Evolutionary conservation across 805 yeast genomes (phyloP).

Genomic region (Myxozyma monticola): DNA sequence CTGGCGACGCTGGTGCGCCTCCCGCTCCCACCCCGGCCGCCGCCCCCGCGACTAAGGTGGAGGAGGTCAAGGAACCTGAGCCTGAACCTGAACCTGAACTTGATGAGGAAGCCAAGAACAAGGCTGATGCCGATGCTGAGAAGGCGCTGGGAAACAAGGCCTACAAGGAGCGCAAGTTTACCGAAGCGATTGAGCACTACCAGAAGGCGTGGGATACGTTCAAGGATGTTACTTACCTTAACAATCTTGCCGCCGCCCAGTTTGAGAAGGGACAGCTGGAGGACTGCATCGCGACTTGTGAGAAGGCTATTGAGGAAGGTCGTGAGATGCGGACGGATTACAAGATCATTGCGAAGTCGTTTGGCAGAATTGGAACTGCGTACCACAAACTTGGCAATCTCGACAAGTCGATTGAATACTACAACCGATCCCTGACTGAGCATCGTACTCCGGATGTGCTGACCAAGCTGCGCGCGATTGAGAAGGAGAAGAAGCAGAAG

Average conservation of each 20-base stretch:
- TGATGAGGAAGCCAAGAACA: constrained; percentile 39
- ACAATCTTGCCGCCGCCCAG: constrained; percentile 98
- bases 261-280: constrained; percentile 93
- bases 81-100: constrained; percentile 38
- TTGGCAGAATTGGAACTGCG: constrained; percentile 84
- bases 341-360: constrained; percentile 86
- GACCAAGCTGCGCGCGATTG: constrained; percentile 81
- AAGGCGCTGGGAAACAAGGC: constrained; percentile 84
- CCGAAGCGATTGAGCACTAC: constrained; percentile 86
- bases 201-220: constrained; percentile 78
- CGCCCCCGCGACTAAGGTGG: constrained; percentile 31
- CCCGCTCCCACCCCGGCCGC: constrained; percentile 29
- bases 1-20: constrained; percentile 34
- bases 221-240: constrained; percentile 87
- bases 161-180: constrained; percentile 85
- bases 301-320: constrained; percentile 82
- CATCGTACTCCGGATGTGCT: constrained; percentile 94
- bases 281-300: constrained; percentile 76
- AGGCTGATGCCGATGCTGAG: constrained; percentile 46
- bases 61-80: constrained; percentile 33
- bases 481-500: constrained; percentile 75
- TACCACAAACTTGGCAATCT: constrained; percentile 75
- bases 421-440: constrained; percentile 91
- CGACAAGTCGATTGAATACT: constrained; percentile 69
- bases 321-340: constrained; percentile 89